Evolutionary conservation across 805 yeast genomes (phyloP).

Genomic region (Jamesozyma gamospora): DNA sequence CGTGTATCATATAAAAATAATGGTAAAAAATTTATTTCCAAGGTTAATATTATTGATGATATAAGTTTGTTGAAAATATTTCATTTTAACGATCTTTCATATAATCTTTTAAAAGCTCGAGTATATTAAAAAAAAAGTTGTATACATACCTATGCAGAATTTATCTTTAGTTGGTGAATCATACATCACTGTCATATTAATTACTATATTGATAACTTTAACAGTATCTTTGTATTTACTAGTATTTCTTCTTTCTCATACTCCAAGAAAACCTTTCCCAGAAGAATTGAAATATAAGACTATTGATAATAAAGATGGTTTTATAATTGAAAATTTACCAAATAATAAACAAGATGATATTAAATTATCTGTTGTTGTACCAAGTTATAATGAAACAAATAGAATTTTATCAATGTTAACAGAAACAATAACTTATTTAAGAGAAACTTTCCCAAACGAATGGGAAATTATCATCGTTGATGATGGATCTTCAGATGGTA

Average conservation of each 20-base stretch:
- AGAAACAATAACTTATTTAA: slow-evolving; percentile 53
- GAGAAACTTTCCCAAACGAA: slow-evolving; percentile 24
- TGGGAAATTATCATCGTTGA: slow-evolving; percentile 77
- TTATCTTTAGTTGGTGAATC: not conserved
- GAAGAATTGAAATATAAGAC: slow-evolving; percentile 49
- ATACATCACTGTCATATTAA: not conserved
- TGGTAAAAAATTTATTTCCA: too few species aligned
- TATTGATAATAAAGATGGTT: slow-evolving; percentile 29
- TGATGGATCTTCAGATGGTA: slow-evolving; percentile 83
- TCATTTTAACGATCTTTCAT: too few species aligned
- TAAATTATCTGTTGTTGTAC: slow-evolving; percentile 69
- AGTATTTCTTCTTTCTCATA: slow-evolving; percentile 46
- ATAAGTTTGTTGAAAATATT: too few species aligned
- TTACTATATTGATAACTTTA: slow-evolving; percentile 3
- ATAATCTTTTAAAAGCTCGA: too few species aligned
- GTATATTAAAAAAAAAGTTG: too few species aligned
- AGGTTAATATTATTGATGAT: too few species aligned
- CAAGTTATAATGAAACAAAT: slow-evolving; percentile 82
- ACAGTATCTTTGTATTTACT: slow-evolving; percentile 29
- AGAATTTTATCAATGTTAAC: slow-evolving; percentile 64
- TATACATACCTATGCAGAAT: not conserved
- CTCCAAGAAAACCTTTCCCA: slow-evolving; percentile 45
- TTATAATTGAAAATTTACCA: slow-evolving; percentile 26
- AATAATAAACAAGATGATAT: slow-evolving; percentile 30
- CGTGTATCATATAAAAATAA: too few species aligned